Conservation (phyloP, 2,329 filamentous ascomycete genomes). For the Orbilia blumenaviensis region DNA sequence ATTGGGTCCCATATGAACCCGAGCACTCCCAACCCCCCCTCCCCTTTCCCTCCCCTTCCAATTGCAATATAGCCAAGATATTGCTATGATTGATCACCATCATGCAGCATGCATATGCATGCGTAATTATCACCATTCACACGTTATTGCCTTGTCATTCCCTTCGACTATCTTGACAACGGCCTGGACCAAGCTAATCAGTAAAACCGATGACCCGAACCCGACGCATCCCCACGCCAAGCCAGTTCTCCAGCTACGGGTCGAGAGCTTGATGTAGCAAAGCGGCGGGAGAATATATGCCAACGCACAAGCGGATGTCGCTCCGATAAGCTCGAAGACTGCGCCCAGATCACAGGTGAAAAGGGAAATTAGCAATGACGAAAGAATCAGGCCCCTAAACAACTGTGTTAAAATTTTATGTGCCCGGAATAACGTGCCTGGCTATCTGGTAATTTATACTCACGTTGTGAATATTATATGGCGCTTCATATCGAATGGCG, state of each 20-base stretch:
- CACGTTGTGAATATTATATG: conserved; percentile 85
- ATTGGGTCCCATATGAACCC: no score
- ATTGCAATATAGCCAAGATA: no score
- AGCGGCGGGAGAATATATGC: conserved; percentile 95
- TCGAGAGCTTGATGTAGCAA: conserved; percentile 93
- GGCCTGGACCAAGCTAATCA: conserved; percentile 78
- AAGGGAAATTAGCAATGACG: conserved; percentile 79
- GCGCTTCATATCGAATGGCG: conserved; percentile 81
- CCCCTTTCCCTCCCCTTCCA: no score
- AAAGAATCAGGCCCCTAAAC: conserved; percentile 72
- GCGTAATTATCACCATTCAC: conserved; percentile 34
- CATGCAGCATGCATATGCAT: neutral
- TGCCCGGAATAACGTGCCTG: neutral
- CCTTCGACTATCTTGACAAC: conserved; percentile 69
- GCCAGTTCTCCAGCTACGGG: conserved; percentile 76
- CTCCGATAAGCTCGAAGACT: conserved; percentile 95
- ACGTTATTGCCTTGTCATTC: conserved; percentile 30
- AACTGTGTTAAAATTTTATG: neutral
- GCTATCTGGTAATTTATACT: conserved; percentile 12
- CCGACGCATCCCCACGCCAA: conserved; percentile 76
- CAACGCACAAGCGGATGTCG: conserved; percentile 90
- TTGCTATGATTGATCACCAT: no score
- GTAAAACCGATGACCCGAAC: conserved; percentile 83
- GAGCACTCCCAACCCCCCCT: no score
- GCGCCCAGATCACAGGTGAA: conserved; percentile 91